phyloP scores from a whole-genome alignment of 1,139 yeast genomes.

The Debaryomyces subglobosus region DNA sequence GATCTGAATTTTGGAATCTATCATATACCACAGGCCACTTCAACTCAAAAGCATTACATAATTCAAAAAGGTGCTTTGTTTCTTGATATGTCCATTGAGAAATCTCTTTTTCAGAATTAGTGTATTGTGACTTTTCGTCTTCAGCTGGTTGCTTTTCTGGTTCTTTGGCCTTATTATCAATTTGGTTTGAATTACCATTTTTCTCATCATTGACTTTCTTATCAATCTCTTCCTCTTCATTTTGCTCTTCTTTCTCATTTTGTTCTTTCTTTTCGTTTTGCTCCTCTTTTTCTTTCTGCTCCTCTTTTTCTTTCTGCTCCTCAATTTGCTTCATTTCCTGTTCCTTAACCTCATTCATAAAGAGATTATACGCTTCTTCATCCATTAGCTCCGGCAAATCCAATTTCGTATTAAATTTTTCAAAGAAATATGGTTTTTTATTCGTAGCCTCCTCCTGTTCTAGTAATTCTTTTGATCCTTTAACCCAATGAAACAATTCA shows the following conservation, averaged over 20 bases:
- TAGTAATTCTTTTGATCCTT: constrained; percentile 62
- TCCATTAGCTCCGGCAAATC: constrained; percentile 72
- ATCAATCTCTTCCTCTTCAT: constrained; percentile 6
- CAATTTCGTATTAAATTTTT: constrained; percentile 70
- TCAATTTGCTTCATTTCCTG: constrained; percentile 22
- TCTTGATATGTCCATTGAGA: constrained; percentile 76
- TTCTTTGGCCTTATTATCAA: constrained; percentile 4
- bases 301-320: constrained; percentile 18
- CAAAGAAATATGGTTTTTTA: constrained; percentile 66
- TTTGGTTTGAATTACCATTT: constrained; percentile 2
- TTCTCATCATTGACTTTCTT: constrained; percentile 1
- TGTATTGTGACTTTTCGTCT: constrained; percentile 3
- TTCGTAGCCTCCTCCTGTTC: constrained; percentile 37
- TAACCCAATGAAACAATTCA: constrained; percentile 81
- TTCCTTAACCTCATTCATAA: constrained; percentile 48
- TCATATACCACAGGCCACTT: constrained; percentile 88
- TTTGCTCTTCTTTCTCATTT: constrained; percentile 11
- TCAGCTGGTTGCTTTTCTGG: constrained; percentile 10
- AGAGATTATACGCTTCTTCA: constrained; percentile 60
- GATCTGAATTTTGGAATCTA: constrained; percentile 52
- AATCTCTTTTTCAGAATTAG: neutral
- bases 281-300: constrained; percentile 13
- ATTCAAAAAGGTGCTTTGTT: constrained; percentile 71
- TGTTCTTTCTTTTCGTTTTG: constrained; percentile 12
- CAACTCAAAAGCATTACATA: constrained; percentile 74